These are phyloP conservation scores for Mycena alexandri DNA, from an alignment of 768 basidiomycete genomes.

Conservation along the genomic window DNA sequence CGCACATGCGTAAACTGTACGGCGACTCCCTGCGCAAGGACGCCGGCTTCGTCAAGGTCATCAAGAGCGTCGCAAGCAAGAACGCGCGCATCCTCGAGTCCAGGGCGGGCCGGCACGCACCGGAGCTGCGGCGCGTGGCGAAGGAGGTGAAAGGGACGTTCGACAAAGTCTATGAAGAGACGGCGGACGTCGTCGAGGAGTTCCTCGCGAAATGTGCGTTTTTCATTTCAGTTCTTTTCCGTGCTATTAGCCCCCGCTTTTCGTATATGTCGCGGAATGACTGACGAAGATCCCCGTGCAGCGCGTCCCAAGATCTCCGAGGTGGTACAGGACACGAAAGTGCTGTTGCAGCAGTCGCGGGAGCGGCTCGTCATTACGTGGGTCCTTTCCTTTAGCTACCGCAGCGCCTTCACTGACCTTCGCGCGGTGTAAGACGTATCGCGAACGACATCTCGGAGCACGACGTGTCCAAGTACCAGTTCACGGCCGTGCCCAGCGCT, in stretches of 20 bases:
- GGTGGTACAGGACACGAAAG: slow-evolving; percentile 93
- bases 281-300: slow-evolving; percentile 45
- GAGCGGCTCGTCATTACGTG: slow-evolving; percentile 94
- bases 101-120: slow-evolving; percentile 83
- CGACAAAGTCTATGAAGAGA: slow-evolving; percentile 96
- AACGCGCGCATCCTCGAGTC: slow-evolving; percentile 83
- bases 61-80: slow-evolving; percentile 91
- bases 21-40: slow-evolving; percentile 94
- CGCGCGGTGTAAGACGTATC: slow-evolving; percentile 69
- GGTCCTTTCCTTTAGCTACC: slow-evolving; percentile 41
- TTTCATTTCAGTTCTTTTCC: neutral
- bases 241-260: neutral
- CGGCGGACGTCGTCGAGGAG: slow-evolving; percentile 92
- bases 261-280: neutral
- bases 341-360: slow-evolving; percentile 89
- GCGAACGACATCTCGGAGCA: slow-evolving; percentile 84
- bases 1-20: slow-evolving; percentile 98
- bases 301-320: slow-evolving; percentile 91
- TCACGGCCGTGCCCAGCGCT: slow-evolving; percentile 68
- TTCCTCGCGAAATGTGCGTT: slow-evolving; percentile 89
- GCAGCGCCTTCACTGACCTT: slow-evolving; percentile 14
- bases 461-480: slow-evolving; percentile 84
- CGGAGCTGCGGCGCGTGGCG: slow-evolving; percentile 80
- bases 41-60: slow-evolving; percentile 98
- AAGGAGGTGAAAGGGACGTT: slow-evolving; percentile 89